Evolutionary conservation across 2,329 filamentous ascomycete species (phyloP), one percentile per base, ranked within the genome.

Genomic region (Aureobasidium uvarum): DNA sequence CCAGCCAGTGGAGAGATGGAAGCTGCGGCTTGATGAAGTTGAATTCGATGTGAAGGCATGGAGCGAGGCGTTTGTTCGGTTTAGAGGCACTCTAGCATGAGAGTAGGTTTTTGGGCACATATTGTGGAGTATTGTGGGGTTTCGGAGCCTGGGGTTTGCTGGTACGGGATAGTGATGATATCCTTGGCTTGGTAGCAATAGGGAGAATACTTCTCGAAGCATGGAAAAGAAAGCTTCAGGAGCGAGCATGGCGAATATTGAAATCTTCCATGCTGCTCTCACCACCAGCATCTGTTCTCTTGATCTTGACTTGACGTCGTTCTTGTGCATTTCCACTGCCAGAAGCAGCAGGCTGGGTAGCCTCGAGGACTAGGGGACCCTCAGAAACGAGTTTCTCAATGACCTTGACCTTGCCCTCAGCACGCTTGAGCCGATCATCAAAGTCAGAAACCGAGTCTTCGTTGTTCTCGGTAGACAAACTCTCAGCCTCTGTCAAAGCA

Each of bases 401-500:
- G 54, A 99, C 84, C 77, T 94, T 96, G 1, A 86, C 85, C 75
- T 96, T 97, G 3, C 89, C 89, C 70, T 87, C 85, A 4, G 92
- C 94, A 69, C 91, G 85, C 78, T 93, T 95, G 45, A 96, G 74
- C 14, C 93, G 84, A 74, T 97, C 91, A 72, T 99, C 95, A 72
- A 96, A 93, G 72, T 97, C 93, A 59, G 89, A 89, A 25, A 99
- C 92, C 0, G 89, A 88, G 54, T 96, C 91, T 74, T 98, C 94
- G 5, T 86, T 89, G 74, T 99, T 99, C 66, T 88, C 83, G 23
- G 88, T 93, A 18, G 88, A 87, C 50, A 97, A 78, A 1, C 87
- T 94, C 5, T 87, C 86, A 0, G 89, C 88, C 74, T 96, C 92
- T 3, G 92, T 87, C 16, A 97, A 81, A 28, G 89, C 88, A 68